Conservation (phyloP, 1,284 basidiomycete genomes). For the Mycena sp. region DNA sequence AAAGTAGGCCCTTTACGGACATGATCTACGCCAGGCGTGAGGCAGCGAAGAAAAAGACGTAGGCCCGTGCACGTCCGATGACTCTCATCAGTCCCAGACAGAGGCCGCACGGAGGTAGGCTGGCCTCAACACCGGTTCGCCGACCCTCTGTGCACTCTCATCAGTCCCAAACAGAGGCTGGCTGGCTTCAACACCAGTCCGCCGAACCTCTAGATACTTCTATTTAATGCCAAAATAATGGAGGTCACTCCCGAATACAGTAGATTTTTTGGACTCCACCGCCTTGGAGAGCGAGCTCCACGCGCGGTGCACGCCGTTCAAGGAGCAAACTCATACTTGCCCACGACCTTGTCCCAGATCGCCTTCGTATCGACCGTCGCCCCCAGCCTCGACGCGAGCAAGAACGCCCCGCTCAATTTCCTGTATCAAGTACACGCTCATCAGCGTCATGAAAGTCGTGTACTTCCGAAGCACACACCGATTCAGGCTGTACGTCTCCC, state of each 20-base stretch:
- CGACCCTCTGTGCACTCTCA: background rate
- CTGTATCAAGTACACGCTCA: constrained; percentile 48
- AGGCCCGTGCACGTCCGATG: too few species aligned
- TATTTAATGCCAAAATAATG: background rate
- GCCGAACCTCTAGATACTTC: background rate
- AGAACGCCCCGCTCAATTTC: constrained; percentile 94
- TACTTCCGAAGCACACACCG: constrained; percentile 53
- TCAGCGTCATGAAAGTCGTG: background rate
- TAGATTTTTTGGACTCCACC: too few species aligned
- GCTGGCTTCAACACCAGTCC: constrained; percentile 41
- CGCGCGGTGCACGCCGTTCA: background rate
- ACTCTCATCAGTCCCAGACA: too few species aligned
- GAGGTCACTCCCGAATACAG: too few species aligned
- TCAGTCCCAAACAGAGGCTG: background rate
- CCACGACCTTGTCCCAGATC: constrained; percentile 77
- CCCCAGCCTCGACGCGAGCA: constrained; percentile 86
- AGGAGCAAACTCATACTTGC: constrained; percentile 44
- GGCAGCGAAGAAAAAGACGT: constrained; percentile 37
- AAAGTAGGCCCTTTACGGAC: constrained; percentile 77
- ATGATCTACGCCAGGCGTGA: constrained; percentile 80
- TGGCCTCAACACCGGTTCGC: constrained; percentile 6
- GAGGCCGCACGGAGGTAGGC: background rate
- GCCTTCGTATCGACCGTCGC: constrained; percentile 80
- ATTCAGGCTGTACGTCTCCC: constrained; percentile 96
- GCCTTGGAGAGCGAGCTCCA: too few species aligned